Percentiles rank a stretch among this genome's conserved stretches.
Conservation (phyloP, 768 basidiomycete genomes). For the Amyloporia xantha region DNA sequence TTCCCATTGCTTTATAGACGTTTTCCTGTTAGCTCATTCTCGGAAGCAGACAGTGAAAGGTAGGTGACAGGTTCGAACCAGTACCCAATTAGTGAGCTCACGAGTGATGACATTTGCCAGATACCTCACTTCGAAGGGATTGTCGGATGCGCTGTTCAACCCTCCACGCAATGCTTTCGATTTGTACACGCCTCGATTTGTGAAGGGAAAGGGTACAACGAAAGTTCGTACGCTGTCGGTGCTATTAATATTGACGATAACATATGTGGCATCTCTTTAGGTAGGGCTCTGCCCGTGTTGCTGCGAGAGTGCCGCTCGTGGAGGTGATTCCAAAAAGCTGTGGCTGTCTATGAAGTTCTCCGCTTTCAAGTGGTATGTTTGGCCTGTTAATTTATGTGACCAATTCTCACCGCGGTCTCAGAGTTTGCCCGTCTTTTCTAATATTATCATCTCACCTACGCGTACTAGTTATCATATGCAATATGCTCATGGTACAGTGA, state of each 20-base stretch:
- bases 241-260: too few relatives aligned
- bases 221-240: too few relatives aligned
- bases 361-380: constrained; percentile 73
- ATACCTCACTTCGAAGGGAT: constrained; percentile 7
- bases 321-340: constrained; percentile 54
- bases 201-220: constrained; percentile 56
- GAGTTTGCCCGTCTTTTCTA: not conserved
- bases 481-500: constrained; percentile 58
- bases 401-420: not conserved
- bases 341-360: constrained; percentile 80
- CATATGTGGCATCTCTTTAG: constrained; percentile 2
- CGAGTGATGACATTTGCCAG: not conserved
- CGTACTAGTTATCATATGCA: constrained; percentile 74
- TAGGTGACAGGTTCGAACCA: too few relatives aligned
- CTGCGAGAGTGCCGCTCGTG: constrained; percentile 49
- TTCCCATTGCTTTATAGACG: constrained; percentile 65
- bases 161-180: constrained; percentile 54
- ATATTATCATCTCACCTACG: not conserved
- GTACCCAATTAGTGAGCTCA: too few relatives aligned
- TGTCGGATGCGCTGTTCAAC: constrained; percentile 45
- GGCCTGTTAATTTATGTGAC: not conserved
- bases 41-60: constrained; percentile 33
- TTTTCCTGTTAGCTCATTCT: constrained; percentile 59
- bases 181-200: constrained; percentile 74
- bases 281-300: constrained; percentile 76